Base-by-base conservation (phyloP, 139 green algal genomes). In the Edaphochlamys debaryana region DNA sequence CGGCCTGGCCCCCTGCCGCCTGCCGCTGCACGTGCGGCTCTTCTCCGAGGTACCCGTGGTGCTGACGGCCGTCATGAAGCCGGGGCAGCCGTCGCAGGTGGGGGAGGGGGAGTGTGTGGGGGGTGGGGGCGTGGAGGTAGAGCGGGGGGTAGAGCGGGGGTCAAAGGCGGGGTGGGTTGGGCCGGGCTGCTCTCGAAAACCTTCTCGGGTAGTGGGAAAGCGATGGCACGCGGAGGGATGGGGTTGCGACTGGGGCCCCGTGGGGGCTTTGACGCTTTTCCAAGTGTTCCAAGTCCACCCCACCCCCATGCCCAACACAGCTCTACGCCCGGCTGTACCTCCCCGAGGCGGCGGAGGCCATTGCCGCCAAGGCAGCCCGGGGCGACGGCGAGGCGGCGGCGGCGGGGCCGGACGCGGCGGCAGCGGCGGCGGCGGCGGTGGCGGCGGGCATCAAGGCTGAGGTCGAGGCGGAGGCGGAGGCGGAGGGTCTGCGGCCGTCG, bases 11-110 rank as follows among this genome's bases (percentile, higher is more conserved):
- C 84, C 86, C 6, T 67, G 85, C 29, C 7, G 34, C 37, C 84
- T 92, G 79, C 89, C 89, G 23, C 36, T 87, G 48, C 45, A 82
- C 82, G 41, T 92, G 63, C 32, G 50, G 32, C 36, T 67, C 1
- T 86, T 75, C 42, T 25, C 4, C 32, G 63, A 83, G 6, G 32
- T 83, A 36, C 77, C 77, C 23, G 15, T 83, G 32, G 20, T 83
- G 22, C 36, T 83, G 45, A 83, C 63, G 45, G 63, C 77, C 9
- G 64, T 75, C 45, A 19, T 30, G 45, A 11, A 32, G 32, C 23
- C 77, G 9, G 77, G 77, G 34, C 7, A 75, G 77, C 77, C 48
- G 8, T 60, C 63, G 11, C 34, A 58, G n/a, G n/a, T n/a, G n/a
- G n/a, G n/a, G n/a, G n/a, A n/a, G n/a, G n/a, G n/a, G n/a, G n/a